Base-by-base conservation (phyloP, 768 basidiomycete species). In the Hygrocybe coccinea region DNA sequence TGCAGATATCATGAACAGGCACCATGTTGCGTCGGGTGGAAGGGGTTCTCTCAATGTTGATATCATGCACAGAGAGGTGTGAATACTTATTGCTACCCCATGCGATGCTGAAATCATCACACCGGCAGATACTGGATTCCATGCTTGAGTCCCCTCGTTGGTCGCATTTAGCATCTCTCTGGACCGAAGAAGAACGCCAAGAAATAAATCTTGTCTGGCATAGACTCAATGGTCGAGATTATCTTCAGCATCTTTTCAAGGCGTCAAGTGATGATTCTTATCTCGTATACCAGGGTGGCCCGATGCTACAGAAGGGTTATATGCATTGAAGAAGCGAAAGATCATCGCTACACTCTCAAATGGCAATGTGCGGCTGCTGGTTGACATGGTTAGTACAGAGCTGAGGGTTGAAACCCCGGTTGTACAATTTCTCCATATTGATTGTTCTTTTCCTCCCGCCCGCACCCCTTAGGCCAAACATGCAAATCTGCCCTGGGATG, bases 401-500 rank as follows among this genome's bases (percentile, higher is more conserved):
- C 19, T 19, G 11, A 19, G 5, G 19, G 19, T 11, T 14, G 19
- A 41, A 9, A 19, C 38, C 8, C 29, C 60, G n/a, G 9, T 19
- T 43, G 38, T 15, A n/a, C 52, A 5, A 43, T 12, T 5, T 22
- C 17, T 38, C 22, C 39, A 29, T 17, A 3, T 39, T 24, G 21
- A 17, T 5, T 5, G 45, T 24, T n/a, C n/a, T n/a, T n/a, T n/a
- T n/a, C n/a, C n/a, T n/a, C n/a, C n/a, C 19, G 14, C 5, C 19
- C 11, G 14, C 24, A 11, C 38, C 50, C 17, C 25, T 61, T 21
- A 86, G 85, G 84, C 86, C 1, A 86, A 82, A 66, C 67, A 79
- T 54, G 79, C 82, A 2, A 71, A 76, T 15, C 68, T 87, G 3
- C 84, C 85, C 0, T 86, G 83, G 85, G 84, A 87, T 55, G 72